A percentile compares a stretch with the other conserved stretches of the same genome.
phyloP scores from a whole-genome alignment of 768 basidiomycete genomes.

The Calocybe indica region DNA sequence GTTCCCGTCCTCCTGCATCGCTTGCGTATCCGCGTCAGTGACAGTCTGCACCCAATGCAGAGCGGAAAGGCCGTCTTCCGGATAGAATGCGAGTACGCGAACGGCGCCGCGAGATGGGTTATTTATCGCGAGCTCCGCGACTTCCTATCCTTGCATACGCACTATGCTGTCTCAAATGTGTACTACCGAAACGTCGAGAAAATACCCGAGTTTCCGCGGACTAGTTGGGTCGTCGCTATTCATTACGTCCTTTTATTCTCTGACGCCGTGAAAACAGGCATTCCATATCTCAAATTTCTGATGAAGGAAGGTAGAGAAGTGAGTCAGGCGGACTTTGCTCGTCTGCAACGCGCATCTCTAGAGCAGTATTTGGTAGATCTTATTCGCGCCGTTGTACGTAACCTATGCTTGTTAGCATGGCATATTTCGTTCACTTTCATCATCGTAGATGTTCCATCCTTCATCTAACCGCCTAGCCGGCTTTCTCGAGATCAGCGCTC shows the following conservation, averaged over 20 bases:
- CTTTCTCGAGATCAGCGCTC: constrained; percentile 88
- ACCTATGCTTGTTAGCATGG: not conserved
- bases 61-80: constrained; percentile 76
- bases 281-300: constrained; percentile 82
- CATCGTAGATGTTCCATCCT: constrained; percentile 86
- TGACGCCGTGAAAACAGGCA: too few relatives aligned
- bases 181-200: constrained; percentile 67
- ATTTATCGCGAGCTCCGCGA: constrained; percentile 92
- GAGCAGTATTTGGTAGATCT: constrained; percentile 87
- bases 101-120: constrained; percentile 90
- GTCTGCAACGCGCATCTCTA: constrained; percentile 72
- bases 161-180: constrained; percentile 82
- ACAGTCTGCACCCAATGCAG: constrained; percentile 79
- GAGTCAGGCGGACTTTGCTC: constrained; percentile 70
- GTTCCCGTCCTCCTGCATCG: constrained; percentile 77
- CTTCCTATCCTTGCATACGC: constrained; percentile 84
- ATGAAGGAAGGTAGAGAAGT: constrained; percentile 56
- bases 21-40: constrained; percentile 77
- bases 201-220: constrained; percentile 89
- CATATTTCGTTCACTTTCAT: constrained; percentile 1
- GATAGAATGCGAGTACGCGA: constrained; percentile 95
- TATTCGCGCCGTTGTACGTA: constrained; percentile 80
- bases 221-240: constrained; percentile 38
- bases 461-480: constrained; percentile 83
- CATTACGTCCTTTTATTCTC: too few relatives aligned